Evolutionary conservation across 179 eudicot genomes (phyloP).

Genomic region (Silene noctiflora): DNA sequence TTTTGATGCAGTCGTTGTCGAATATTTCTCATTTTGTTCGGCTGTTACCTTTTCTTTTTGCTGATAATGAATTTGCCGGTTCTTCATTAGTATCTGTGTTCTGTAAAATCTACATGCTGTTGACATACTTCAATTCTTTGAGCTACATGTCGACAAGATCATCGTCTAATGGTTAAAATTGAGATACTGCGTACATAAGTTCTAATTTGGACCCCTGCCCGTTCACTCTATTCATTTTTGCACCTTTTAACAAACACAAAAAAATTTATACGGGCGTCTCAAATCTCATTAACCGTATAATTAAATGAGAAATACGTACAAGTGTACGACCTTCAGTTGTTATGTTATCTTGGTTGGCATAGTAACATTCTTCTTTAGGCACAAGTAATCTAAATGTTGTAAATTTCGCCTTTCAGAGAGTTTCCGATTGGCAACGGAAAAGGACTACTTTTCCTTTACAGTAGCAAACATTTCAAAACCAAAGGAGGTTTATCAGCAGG

Average conservation of each 20-base stretch:
- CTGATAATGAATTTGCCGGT: not conserved
- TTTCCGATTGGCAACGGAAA: conserved; percentile 72
- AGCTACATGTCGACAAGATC: too few relatives aligned
- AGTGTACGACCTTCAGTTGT: too few relatives aligned
- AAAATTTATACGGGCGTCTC: too few relatives aligned
- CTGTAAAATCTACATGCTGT: not conserved
- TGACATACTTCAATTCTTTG: too few relatives aligned
- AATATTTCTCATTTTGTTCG: not conserved
- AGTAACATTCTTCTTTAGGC: not conserved
- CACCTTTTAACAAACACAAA: not conserved
- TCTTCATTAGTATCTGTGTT: not conserved
- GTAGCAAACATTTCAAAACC: conserved; percentile 83
- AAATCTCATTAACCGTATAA: too few relatives aligned
- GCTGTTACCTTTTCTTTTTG: not conserved
- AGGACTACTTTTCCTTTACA: conserved; percentile 62
- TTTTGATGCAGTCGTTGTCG: conserved; percentile 15
- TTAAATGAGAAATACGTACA: too few relatives aligned
- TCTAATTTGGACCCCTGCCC: not conserved
- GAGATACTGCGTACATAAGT: not conserved
- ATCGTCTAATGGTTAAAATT: not conserved
- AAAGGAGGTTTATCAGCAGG: conserved; percentile 76
- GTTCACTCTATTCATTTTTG: not conserved
- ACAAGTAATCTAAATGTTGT: too few relatives aligned
- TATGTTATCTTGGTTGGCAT: not conserved
- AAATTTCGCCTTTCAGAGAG: conserved; percentile 39